These are phyloP conservation scores for Solanum paucissectum DNA, from an alignment of 257 asterid genomes.

Conservation along the genomic window DNA sequence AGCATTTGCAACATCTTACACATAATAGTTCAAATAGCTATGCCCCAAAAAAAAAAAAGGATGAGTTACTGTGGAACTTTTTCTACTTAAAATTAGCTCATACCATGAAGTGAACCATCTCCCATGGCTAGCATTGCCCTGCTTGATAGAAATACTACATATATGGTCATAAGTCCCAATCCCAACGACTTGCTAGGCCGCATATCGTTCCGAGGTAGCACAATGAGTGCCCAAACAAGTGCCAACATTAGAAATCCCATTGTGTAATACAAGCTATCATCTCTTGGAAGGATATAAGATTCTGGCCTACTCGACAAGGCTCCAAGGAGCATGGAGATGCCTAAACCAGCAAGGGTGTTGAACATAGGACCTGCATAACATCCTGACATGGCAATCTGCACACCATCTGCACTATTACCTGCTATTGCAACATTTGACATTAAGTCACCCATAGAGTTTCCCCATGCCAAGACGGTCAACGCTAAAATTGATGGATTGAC, in stretches of 20 bases:
- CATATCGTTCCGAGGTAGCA: slow-evolving; percentile 55
- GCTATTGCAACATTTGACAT: slow-evolving; percentile 80
- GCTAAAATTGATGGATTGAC: slow-evolving; percentile 52
- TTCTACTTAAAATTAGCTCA: slow-evolving; percentile 1
- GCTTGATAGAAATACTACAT: slow-evolving; percentile 40
- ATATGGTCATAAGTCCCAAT: slow-evolving; percentile 49
- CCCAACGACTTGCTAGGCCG: slow-evolving; percentile 57
- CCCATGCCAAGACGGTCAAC: slow-evolving; percentile 75
- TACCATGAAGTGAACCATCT: slow-evolving; percentile 28
- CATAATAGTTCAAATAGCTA: not conserved
- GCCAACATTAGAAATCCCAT: slow-evolving; percentile 44
- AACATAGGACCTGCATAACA: slow-evolving; percentile 88
- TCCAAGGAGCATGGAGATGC: slow-evolving; percentile 56
- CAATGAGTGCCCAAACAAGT: slow-evolving; percentile 55
- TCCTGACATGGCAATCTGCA: slow-evolving; percentile 82
- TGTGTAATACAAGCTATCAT: slow-evolving; percentile 51
- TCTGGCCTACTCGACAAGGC: slow-evolving; percentile 45
- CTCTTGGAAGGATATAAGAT: slow-evolving; percentile 43
- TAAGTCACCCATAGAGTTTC: slow-evolving; percentile 81
- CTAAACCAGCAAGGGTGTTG: slow-evolving; percentile 65
- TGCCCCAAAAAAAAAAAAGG: not conserved
- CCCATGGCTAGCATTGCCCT: slow-evolving; percentile 44
- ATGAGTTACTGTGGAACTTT: not conserved
- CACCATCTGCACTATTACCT: slow-evolving; percentile 41
- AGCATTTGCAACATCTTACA: not conserved